These are phyloP conservation scores for Murraya koenigii DNA, from an alignment of 345 rosid genomes.

Conservation along the genomic window DNA sequence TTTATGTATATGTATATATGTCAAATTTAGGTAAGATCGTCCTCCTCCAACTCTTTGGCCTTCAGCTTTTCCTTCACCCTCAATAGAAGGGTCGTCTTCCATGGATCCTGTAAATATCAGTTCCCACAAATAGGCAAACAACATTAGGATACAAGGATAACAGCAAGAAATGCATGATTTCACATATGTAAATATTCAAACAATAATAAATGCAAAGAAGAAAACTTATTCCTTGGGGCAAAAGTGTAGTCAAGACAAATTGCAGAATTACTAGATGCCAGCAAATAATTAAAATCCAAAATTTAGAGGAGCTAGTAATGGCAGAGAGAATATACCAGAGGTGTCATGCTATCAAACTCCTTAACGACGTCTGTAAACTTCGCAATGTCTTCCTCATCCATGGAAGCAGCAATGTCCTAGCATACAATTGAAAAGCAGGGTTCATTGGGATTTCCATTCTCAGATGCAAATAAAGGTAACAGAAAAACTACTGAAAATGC, in stretches of 20 bases:
- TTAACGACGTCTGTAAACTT: slow-evolving; percentile 86
- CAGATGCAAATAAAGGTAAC: not conserved
- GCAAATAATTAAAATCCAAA: not conserved
- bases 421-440: slow-evolving; percentile 7
- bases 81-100: slow-evolving; percentile 94
- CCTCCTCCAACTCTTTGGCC: slow-evolving; percentile 93
- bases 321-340: slow-evolving; percentile 55
- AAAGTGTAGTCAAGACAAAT: not conserved
- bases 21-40: slow-evolving; percentile 78
- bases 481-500: not conserved
- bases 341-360: slow-evolving; percentile 99
- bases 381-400: slow-evolving; percentile 93
- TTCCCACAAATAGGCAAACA: not conserved
- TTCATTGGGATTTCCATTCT: not conserved
- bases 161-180: not conserved
- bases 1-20: not conserved
- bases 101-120: slow-evolving; percentile 55
- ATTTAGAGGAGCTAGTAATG: not conserved
- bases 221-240: not conserved
- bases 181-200: not conserved
- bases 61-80: slow-evolving; percentile 98
- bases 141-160: not conserved
- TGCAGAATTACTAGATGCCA: not conserved
- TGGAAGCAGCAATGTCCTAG: slow-evolving; percentile 81
- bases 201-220: not conserved